These are phyloP conservation scores for Epichloe bromicola DNA, from an alignment of 2,329 filamentous ascomycete genomes.

Conservation along the genomic window DNA sequence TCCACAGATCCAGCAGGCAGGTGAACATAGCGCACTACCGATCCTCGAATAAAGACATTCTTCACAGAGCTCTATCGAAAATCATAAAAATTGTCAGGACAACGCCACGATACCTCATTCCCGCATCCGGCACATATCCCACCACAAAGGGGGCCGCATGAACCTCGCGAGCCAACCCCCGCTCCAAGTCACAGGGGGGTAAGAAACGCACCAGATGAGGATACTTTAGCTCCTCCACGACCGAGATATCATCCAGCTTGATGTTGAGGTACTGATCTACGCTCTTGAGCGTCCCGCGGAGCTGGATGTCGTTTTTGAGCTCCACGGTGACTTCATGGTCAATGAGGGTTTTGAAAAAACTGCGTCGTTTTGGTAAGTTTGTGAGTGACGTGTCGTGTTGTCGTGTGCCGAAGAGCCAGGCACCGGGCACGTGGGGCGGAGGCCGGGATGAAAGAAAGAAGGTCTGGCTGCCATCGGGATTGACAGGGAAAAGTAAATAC, in stretches of 20 bases:
- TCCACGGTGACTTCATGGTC: conserved; percentile 96
- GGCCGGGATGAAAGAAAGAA: too few species aligned
- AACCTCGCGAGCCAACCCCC: too few species aligned
- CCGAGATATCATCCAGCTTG: conserved; percentile 90
- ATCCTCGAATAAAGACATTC: conserved; percentile 91
- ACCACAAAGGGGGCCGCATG: too few species aligned
- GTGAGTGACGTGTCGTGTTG: too few species aligned
- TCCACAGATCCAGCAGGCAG: conserved; percentile 73
- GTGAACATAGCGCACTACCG: conserved; percentile 86
- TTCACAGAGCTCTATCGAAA: conserved; percentile 56
- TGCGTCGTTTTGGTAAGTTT: conserved; percentile 20
- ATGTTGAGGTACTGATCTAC: conserved; percentile 99
- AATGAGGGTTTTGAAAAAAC: conserved; percentile 98
- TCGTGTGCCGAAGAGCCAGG: too few species aligned
- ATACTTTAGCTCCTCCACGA: conserved; percentile 87
- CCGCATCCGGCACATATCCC: too few species aligned
- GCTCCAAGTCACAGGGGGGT: background rate
- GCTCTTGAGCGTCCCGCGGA: conserved; percentile 88
- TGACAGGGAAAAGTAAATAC: conserved; percentile 11
- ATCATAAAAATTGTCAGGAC: too few species aligned
- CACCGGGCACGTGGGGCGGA: too few species aligned
- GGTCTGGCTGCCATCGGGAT: too few species aligned
- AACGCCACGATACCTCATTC: too few species aligned
- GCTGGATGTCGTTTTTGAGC: conserved; percentile 98
- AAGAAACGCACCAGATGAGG: conserved; percentile 62